These are phyloP conservation scores for Biscogniauxia marginata DNA, from an alignment of 2,329 filamentous ascomycete genomes.

Conservation along the genomic window DNA sequence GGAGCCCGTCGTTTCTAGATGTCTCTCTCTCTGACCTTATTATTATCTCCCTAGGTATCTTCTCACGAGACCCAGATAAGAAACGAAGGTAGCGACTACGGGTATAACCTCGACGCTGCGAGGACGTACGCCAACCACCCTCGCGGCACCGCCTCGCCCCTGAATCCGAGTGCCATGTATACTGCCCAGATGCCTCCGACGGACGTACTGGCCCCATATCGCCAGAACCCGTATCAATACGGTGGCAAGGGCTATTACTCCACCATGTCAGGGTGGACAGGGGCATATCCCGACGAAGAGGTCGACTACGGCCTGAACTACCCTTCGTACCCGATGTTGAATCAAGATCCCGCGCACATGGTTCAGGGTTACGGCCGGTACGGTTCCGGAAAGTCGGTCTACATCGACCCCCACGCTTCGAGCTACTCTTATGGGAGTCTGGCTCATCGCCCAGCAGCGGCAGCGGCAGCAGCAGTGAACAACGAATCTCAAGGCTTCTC, in stretches of 20 bases:
- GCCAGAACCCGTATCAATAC: conserved; percentile 34
- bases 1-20: neutral
- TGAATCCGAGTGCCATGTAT: conserved; percentile 34
- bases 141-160: conserved; percentile 28
- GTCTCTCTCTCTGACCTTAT: conserved; percentile 6
- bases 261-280: conserved; percentile 34
- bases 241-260: conserved; percentile 35
- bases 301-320: conserved; percentile 38
- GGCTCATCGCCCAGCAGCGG: conserved; percentile 36
- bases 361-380: conserved; percentile 33
- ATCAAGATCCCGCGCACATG: conserved; percentile 34
- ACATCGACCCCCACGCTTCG: conserved; percentile 35
- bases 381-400: conserved; percentile 31
- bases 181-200: conserved; percentile 32
- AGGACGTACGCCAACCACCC: conserved; percentile 32
- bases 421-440: conserved; percentile 36
- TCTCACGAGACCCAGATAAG: conserved; percentile 38
- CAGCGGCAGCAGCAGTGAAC: conserved; percentile 25
- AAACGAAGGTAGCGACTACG: conserved; percentile 33
- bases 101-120: conserved; percentile 37
- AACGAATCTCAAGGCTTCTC: conserved; percentile 39
- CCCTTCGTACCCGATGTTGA: conserved; percentile 35
- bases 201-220: conserved; percentile 35
- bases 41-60: conserved; percentile 31
- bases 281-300: conserved; percentile 36